Evolutionary conservation across 2,329 filamentous ascomycete species (phyloP), one percentile per base, ranked within the genome.

Genomic region (Paecilomyces variotii): DNA sequence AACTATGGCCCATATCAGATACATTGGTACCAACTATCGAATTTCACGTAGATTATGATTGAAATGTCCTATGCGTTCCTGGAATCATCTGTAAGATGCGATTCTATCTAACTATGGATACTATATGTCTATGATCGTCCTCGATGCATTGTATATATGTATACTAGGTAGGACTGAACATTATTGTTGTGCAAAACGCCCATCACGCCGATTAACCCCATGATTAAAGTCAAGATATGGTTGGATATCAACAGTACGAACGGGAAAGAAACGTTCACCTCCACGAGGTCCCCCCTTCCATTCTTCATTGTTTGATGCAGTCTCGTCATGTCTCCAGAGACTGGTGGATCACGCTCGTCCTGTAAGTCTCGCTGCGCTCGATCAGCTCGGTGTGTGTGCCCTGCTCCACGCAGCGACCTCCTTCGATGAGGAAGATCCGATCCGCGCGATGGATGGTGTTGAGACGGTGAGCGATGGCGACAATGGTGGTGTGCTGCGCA

Each of bases 371-470:
- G 59, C 74, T 78, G 32, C 79, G 71, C 60, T 77, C 71, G 30
- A 81, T 69, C 57, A 82, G 64, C 58, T 82, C 78, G 19, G 74
- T 70, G 67, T 82, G 80, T 30, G 74, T 75, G 3, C 80, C 80
- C 61, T 75, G 73, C 51, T 81, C 80, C 3, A 78, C 77, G 57
- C 77, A 78, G 19, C 68, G 70, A 1, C 80, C 80, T 3, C 73
- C 75, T 59, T 83, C 80, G 25, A 82, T 74, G 25, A 76, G 61
- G 25, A 95, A 90, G 64, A 97, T 97, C 65, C 92, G 92, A 72
- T 97, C 89, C 0, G 92, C 91, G 61, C 67, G 67, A 56, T 69
- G 65, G 10, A 77, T 76, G 12, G 75, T 78, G 56, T 73, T 70
- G 55, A 77, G 64, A 30, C 74, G 70, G 63, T 77, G 75, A 2